phyloP scores from a whole-genome alignment of 805 yeast species.

The Candida multigemmis region DNA sequence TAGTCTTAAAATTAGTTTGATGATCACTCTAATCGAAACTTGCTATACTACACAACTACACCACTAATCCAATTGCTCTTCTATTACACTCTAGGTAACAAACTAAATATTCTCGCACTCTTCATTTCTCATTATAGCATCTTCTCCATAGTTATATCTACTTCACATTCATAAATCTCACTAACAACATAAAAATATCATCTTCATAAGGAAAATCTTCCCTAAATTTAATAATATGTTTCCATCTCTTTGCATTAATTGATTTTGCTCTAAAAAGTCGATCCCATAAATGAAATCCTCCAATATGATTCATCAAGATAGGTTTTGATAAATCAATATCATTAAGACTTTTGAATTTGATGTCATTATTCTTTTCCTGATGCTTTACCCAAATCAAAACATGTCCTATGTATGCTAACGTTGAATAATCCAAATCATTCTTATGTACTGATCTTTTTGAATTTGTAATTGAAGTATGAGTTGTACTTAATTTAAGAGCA shows the following conservation, averaged over 20 bases:
- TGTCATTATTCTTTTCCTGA: too few species aligned
- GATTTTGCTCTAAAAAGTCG: conserved; percentile 19
- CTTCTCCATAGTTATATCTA: too few species aligned
- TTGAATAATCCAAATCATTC: conserved; percentile 28
- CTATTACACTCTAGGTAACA: too few species aligned
- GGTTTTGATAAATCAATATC: too few species aligned
- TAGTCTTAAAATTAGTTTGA: too few species aligned
- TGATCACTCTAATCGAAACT: too few species aligned
- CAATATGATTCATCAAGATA: too few species aligned
- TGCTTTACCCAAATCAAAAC: conserved; percentile 25
- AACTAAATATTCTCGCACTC: too few species aligned
- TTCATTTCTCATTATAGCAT: too few species aligned
- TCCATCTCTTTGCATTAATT: conserved; percentile 33
- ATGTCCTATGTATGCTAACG: conserved; percentile 27
- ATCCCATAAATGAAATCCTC: conserved; percentile 34
- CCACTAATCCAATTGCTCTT: too few species aligned
- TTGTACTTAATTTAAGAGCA: conserved; percentile 22
- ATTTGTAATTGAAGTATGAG: conserved; percentile 22
- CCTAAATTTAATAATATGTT: conserved; percentile 29
- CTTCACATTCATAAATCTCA: conserved; percentile 19
- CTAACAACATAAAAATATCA: conserved; percentile 28
- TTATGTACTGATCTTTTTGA: conserved; percentile 24
- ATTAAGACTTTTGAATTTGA: too few species aligned
- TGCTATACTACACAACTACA: too few species aligned
- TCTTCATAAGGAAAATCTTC: conserved; percentile 26